Percentiles rank a stretch among this genome's conserved stretches.
phyloP scores from a whole-genome alignment of 1,284 basidiomycete genomes.

The Tausonia pullulans region DNA sequence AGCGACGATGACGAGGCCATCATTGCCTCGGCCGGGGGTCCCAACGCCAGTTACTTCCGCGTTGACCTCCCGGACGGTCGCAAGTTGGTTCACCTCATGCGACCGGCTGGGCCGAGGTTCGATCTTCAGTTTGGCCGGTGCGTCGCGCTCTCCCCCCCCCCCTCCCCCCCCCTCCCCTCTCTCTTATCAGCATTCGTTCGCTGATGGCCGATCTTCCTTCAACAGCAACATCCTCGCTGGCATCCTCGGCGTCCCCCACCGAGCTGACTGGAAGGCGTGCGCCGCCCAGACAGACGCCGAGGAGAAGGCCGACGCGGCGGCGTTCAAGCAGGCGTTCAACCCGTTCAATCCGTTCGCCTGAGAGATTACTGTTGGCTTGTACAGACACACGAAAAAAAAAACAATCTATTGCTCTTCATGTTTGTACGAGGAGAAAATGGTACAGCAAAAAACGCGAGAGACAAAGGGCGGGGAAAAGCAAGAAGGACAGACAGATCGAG shows the following conservation, averaged over 20 bases:
- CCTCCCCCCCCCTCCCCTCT: background rate
- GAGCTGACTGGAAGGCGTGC: constrained; percentile 85
- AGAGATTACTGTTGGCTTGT: background rate
- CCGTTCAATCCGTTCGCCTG: constrained; percentile 45
- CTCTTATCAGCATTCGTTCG: background rate
- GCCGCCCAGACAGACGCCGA: constrained; percentile 60
- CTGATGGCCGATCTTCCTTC: constrained; percentile 11
- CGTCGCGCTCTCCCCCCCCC: constrained; percentile 25
- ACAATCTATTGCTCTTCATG: too few relatives aligned
- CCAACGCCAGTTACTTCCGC: constrained; percentile 64
- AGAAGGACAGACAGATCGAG: too few relatives aligned
- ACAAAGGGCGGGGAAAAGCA: too few relatives aligned
- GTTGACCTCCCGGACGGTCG: constrained; percentile 80
- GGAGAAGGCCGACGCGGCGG: constrained; percentile 64
- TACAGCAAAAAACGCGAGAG: too few relatives aligned
- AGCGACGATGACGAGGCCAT: background rate
- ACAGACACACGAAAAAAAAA: too few relatives aligned
- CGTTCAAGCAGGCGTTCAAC: constrained; percentile 70
- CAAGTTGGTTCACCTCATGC: constrained; percentile 72
- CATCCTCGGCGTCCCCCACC: constrained; percentile 58
- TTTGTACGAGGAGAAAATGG: too few relatives aligned
- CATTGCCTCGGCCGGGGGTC: constrained; percentile 15
- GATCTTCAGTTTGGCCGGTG: constrained; percentile 87
- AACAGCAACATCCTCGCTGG: constrained; percentile 63
- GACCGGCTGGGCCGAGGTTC: constrained; percentile 56